These are phyloP conservation scores for Ormosia semicastrata DNA, from an alignment of 306 rosid species.

Conservation along the genomic window DNA sequence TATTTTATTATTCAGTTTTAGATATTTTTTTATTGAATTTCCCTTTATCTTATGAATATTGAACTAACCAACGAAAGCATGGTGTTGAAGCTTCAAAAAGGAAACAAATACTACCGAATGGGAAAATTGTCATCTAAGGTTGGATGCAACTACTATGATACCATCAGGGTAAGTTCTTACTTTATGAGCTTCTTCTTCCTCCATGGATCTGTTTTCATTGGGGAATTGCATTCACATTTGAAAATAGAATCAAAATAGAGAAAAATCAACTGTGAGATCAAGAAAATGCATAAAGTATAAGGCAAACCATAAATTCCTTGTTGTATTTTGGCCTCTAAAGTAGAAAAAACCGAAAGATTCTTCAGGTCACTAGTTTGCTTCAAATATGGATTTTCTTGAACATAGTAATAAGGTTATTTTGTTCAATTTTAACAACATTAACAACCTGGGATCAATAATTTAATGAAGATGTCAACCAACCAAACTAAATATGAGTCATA, in stretches of 20 bases:
- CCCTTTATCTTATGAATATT: too few species aligned
- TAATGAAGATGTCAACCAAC: background rate
- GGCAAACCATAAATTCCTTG: slow-evolving; percentile 52
- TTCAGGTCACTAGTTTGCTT: slow-evolving; percentile 52
- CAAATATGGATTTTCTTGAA: slow-evolving; percentile 54
- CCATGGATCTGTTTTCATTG: too few species aligned
- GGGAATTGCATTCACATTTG: too few species aligned
- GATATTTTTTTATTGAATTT: too few species aligned
- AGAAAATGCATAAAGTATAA: slow-evolving; percentile 8
- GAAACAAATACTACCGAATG: too few species aligned
- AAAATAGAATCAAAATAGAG: slow-evolving; percentile 17
- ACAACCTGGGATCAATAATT: slow-evolving; percentile 8
- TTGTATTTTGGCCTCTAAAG: slow-evolving; percentile 41
- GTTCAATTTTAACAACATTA: background rate
- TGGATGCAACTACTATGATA: too few species aligned
- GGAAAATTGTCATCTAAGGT: too few species aligned
- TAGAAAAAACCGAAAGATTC: slow-evolving; percentile 49
- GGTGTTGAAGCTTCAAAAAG: too few species aligned
- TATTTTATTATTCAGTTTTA: too few species aligned
- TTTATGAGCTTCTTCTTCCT: too few species aligned
- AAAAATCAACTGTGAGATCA: background rate
- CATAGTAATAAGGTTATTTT: slow-evolving; percentile 20
- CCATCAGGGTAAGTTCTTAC: too few species aligned
- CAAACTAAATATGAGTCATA: background rate
- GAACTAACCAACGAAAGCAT: too few species aligned